Base-by-base conservation (phyloP, 1,139 yeast species). In the Candida pseudoviswanathii region DNA sequence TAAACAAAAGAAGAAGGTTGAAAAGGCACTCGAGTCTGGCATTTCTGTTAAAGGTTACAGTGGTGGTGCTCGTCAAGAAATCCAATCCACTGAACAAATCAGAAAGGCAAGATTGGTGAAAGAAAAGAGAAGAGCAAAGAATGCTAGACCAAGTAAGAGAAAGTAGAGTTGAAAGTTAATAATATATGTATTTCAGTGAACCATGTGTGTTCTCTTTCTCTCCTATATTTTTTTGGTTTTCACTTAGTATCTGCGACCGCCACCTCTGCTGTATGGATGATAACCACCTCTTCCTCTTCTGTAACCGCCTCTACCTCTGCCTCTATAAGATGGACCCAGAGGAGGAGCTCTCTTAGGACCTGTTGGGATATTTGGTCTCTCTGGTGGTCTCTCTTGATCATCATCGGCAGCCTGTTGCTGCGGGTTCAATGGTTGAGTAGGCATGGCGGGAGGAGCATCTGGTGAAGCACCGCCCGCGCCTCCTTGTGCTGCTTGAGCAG, bases 1-100 rank as follows among this genome's bases (percentile, higher is more conserved):
- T 52, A 78, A 78, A 58, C 97, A 94, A 66, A 85, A 88, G 81
- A 84, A 85, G 76, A 86, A 89, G 71, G 94, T 89, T 47, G 82
- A 81, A 45, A 84, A 82, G 59, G 98, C 98, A 4, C 63, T 86
- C 57, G 96, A 86, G 9, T 76, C 84, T 51, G 97, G 98, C 45
- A 65, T 81, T 38, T 66, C 68, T 29, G 90, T 89, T 49, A 89
- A 86, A 72, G 97, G 97, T 10, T 85, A 71, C 67, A 69, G 63
- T 50, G 75, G 79, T 4, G 81, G 81, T 34, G 80, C 72, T 51
- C 68, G 68, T 53, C 82, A 73, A 60, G 96, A 92, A 61, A 65
- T 94, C 54, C 83, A 77, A 59, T 70, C 85, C 6, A 79, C 86
- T 10, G 91, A 85, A 53, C 85, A 88, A 54, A 91, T 94, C 52